Conservation (phyloP, 768 basidiomycete species). For the Amanita rubescens region DNA sequence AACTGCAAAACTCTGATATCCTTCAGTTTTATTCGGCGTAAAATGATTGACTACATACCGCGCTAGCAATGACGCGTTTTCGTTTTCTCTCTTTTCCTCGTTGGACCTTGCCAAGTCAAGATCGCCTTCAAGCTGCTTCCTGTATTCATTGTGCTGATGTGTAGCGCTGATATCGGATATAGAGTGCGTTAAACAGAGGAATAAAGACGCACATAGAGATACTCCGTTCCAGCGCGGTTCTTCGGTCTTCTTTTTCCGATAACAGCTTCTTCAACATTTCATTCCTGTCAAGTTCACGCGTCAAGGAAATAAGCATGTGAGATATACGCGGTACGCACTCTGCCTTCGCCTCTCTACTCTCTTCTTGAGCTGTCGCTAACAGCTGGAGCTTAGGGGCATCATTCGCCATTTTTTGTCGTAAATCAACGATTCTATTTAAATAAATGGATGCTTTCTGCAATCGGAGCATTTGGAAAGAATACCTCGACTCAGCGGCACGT, state of each 20-base stretch:
- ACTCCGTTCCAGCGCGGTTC: not conserved
- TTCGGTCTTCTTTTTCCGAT: not conserved
- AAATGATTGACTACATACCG: not conserved
- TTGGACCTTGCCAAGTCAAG: not conserved
- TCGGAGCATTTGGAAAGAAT: conserved; percentile 1
- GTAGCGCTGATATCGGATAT: not conserved
- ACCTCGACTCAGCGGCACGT: conserved; percentile 15
- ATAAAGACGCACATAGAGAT: not conserved
- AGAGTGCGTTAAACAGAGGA: not conserved
- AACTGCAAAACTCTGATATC: not conserved
- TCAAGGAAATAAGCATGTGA: no score
- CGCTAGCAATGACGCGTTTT: not conserved
- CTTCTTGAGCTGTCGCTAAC: not conserved
- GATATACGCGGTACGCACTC: not conserved
- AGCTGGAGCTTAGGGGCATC: not conserved
- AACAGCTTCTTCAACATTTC: not conserved
- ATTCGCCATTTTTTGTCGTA: not conserved
- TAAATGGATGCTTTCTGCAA: conserved; percentile 10
- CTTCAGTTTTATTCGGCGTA: not conserved
- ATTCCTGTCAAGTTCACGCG: not conserved
- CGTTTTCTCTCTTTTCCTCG: not conserved
- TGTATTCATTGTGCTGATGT: not conserved
- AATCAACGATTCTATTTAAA: conserved; percentile 6
- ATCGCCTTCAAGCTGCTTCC: not conserved
- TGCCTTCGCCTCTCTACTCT: not conserved